These are phyloP conservation scores for Eimeria maxima DNA, from an alignment of 169 alveolate species.

Conservation along the genomic window DNA sequence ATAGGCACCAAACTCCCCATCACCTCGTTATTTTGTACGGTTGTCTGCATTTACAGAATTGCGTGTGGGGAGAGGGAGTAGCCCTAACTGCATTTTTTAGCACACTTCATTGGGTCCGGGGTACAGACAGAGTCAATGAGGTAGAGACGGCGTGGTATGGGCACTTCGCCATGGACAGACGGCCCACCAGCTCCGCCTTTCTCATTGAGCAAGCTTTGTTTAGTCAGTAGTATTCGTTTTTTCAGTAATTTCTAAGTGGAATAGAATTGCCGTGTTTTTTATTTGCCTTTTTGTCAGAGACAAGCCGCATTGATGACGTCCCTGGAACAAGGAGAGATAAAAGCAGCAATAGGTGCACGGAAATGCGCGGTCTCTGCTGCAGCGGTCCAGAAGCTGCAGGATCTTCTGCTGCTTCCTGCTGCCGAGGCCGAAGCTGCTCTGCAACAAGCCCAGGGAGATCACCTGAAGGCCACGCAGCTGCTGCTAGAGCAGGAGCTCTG, in stretches of 20 bases:
- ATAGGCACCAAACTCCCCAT: not conserved
- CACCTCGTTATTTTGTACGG: not conserved
- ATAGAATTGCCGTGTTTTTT: not conserved
- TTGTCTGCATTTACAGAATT: not conserved
- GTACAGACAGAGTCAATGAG: not conserved
- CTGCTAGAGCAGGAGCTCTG: conserved; percentile 55
- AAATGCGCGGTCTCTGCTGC: conserved; percentile 47
- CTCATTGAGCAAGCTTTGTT: not conserved
- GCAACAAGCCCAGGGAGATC: conserved; percentile 62
- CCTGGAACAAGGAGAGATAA: conserved; percentile 55
- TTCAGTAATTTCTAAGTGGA: too few species aligned
- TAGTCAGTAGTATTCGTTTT: too few species aligned
- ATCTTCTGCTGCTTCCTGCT: conserved; percentile 61
- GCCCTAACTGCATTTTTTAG: not conserved
- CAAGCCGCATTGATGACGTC: conserved; percentile 74
- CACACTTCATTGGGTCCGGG: not conserved
- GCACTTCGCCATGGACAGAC: not conserved
- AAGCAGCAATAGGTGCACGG: conserved; percentile 5
- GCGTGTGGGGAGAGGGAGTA: not conserved
- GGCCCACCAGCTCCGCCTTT: not conserved
- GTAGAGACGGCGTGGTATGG: not conserved
- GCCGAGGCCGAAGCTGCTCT: conserved; percentile 65
- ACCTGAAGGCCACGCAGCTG: conserved; percentile 51
- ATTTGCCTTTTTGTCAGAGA: not conserved
- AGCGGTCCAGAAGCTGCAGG: conserved; percentile 56